These are phyloP conservation scores for Ustulina deusta DNA, from an alignment of 2,329 filamentous ascomycete genomes.

Conservation along the genomic window DNA sequence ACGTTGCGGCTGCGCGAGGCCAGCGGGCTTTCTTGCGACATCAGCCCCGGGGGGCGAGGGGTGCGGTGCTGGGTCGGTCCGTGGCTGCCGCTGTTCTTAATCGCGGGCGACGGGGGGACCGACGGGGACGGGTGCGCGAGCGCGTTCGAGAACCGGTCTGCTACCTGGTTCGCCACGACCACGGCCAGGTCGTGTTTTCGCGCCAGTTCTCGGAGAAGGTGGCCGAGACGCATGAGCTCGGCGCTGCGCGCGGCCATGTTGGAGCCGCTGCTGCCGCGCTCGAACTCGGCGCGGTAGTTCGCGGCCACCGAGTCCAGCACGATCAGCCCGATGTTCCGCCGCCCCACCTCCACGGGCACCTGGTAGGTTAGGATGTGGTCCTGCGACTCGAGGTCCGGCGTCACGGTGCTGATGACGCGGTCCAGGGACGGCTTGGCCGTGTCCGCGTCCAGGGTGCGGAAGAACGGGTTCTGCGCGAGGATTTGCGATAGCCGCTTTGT, in stretches of 20 bases:
- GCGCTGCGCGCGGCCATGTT: conserved; percentile 80
- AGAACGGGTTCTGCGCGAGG: conserved; percentile 72
- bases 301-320: conserved; percentile 93
- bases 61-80: neutral
- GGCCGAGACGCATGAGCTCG: conserved; percentile 82
- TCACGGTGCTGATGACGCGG: conserved; percentile 81
- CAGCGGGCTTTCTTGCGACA: conserved; percentile 63
- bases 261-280: conserved; percentile 63
- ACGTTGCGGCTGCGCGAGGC: conserved; percentile 58
- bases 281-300: conserved; percentile 94
- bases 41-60: neutral
- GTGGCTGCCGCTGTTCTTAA: conserved; percentile 38
- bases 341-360: conserved; percentile 83
- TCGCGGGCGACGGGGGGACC: conserved; percentile 28
- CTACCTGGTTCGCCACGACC: conserved; percentile 95
- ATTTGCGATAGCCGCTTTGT: conserved; percentile 86
- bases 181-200: conserved; percentile 80
- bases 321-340: conserved; percentile 82
- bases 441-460: conserved; percentile 56
- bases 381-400: conserved; percentile 91
- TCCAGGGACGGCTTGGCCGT: conserved; percentile 71
- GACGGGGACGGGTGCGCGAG: conserved; percentile 6
- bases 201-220: conserved; percentile 80
- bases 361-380: conserved; percentile 96
- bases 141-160: conserved; percentile 76